These are phyloP conservation scores for Clavispora asparagi DNA, from an alignment of 805 yeast species.

Conservation along the genomic window DNA sequence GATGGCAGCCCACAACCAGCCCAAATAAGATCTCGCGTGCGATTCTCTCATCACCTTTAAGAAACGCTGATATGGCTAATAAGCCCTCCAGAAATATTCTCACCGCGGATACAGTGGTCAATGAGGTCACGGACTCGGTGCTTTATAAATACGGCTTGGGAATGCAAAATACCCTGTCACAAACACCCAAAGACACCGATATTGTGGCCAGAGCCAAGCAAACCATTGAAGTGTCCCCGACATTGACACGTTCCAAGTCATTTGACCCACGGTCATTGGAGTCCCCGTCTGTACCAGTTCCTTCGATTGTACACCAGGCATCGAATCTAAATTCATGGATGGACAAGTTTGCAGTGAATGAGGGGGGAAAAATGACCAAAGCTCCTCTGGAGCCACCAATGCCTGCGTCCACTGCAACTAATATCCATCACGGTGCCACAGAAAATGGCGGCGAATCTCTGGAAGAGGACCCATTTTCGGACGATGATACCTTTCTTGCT, in stretches of 20 bases:
- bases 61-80: slow-evolving; percentile 13
- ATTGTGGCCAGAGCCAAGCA: slow-evolving; percentile 8
- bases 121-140: slow-evolving; percentile 33
- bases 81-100: neutral
- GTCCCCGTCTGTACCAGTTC: neutral
- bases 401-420: neutral
- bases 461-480: slow-evolving; percentile 24
- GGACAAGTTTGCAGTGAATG: slow-evolving; percentile 20
- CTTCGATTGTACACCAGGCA: neutral
- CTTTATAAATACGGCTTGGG: slow-evolving; percentile 40
- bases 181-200: slow-evolving; percentile 26
- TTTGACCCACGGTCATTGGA: slow-evolving; percentile 17
- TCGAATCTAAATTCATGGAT: slow-evolving; percentile 23
- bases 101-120: slow-evolving; percentile 14
- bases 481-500: slow-evolving; percentile 22
- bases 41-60: slow-evolving; percentile 42
- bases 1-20: slow-evolving; percentile 18
- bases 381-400: neutral
- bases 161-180: slow-evolving; percentile 23
- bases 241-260: slow-evolving; percentile 34
- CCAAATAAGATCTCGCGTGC: slow-evolving; percentile 4
- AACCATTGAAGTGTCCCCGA: slow-evolving; percentile 22
- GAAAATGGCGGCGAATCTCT: neutral
- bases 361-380: neutral
- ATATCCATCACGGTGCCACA: neutral